These are phyloP conservation scores for Nakaseomyces uthaithaninus DNA, from an alignment of 1,139 yeast species.

Conservation along the genomic window DNA sequence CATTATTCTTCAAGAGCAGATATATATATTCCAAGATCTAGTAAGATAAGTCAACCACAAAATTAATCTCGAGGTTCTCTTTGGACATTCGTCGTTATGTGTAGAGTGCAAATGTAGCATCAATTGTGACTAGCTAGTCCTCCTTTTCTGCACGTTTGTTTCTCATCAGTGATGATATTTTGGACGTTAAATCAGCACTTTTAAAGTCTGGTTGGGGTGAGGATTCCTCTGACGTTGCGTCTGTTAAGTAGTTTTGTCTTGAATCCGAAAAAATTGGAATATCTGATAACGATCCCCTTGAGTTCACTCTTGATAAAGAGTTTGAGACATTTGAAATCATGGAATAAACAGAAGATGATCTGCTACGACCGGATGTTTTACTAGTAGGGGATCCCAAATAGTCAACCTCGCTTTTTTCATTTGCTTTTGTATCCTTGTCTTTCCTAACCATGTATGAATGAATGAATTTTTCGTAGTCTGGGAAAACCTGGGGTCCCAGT, in stretches of 20 bases:
- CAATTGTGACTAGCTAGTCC: no score
- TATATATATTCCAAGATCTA: no score
- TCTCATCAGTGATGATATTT: conserved; percentile 20
- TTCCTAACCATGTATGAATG: conserved; percentile 9
- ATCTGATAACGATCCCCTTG: conserved; percentile 35
- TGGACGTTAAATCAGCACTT: conserved; percentile 12
- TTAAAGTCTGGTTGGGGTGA: conserved; percentile 8
- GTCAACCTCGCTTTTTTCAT: conserved; percentile 13
- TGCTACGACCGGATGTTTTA: conserved; percentile 15
- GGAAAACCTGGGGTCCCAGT: conserved; percentile 59
- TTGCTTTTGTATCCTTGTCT: conserved; percentile 10
- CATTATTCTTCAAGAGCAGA: no score
- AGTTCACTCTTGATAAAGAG: conserved; percentile 34
- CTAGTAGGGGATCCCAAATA: conserved; percentile 9
- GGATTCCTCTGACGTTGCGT: conserved; percentile 8
- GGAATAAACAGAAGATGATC: conserved; percentile 29
- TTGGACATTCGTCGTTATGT: no score
- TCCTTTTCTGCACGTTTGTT: conserved; percentile 22
- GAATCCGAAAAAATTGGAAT: conserved; percentile 34
- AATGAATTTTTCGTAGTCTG: conserved; percentile 39
- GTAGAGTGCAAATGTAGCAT: no score
- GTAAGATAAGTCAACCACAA: no score
- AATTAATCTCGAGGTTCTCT: no score
- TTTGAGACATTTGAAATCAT: conserved; percentile 27
- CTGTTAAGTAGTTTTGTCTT: conserved; percentile 8